Conservation (phyloP, 805 yeast species). For the Pachysolen tannophilus region DNA sequence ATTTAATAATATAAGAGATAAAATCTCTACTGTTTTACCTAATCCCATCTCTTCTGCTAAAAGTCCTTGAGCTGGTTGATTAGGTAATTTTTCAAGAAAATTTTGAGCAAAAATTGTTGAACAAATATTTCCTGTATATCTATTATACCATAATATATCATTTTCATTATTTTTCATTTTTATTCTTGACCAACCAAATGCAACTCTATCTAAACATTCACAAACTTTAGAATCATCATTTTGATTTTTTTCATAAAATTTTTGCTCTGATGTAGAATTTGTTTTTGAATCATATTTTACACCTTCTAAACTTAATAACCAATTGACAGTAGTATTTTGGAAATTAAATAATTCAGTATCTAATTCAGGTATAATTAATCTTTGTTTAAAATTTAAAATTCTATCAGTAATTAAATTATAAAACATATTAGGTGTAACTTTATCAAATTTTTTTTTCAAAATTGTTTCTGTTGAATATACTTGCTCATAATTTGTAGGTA, state of each 20-base stretch:
- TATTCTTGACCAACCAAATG: conserved; percentile 46
- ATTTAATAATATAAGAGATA: conserved; percentile 57
- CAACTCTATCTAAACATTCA: conserved; percentile 28
- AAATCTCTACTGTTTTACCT: conserved; percentile 87
- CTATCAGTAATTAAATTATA: conserved; percentile 41
- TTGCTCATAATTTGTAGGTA: conserved; percentile 1
- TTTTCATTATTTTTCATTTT: conserved; percentile 3
- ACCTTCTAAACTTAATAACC: conserved; percentile 50
- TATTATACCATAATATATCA: conserved; percentile 36
- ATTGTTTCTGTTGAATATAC: conserved; percentile 1
- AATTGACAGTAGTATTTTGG: conserved; percentile 45
- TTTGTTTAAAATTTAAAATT: conserved; percentile 13
- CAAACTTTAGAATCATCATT: conserved; percentile 18
- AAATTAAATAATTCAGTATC: conserved; percentile 37
- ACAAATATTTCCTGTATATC: conserved; percentile 39
- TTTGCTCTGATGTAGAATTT: conserved; percentile 15
- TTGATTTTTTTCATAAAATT: conserved; percentile 10
- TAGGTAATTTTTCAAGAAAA: conserved; percentile 13
- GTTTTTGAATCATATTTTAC: conserved; percentile 24
- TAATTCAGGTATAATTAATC: conserved; percentile 31
- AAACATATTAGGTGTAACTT: conserved; percentile 29
- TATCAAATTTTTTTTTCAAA: neutral
- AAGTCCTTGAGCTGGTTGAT: conserved; percentile 45
- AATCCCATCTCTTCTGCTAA: conserved; percentile 96
- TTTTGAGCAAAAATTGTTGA: conserved; percentile 22